phyloP scores from a whole-genome alignment of 2,329 filamentous ascomycete species.

The Ceratocystis variospora region DNA sequence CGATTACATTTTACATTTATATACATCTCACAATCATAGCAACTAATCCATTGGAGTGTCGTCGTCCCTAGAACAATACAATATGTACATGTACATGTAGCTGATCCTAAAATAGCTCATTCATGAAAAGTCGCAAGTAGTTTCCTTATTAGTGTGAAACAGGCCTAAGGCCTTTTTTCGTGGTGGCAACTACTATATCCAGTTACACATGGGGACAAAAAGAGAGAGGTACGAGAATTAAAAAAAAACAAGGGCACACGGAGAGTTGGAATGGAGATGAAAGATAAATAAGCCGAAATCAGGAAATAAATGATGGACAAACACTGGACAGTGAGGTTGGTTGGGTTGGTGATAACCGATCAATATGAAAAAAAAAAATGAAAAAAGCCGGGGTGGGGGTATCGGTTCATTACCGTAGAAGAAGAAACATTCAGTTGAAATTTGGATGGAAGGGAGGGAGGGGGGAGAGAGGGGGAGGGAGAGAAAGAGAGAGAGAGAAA shows the following conservation, averaged over 20 bases:
- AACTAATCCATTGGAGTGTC: not conserved
- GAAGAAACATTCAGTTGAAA: constrained; percentile 2
- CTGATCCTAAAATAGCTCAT: too few relatives aligned
- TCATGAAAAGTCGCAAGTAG: not conserved
- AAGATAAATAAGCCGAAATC: not conserved
- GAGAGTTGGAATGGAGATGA: not conserved
- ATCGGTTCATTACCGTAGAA: constrained; percentile 11
- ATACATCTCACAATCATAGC: not conserved
- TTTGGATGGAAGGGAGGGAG: not conserved
- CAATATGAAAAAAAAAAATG: too few relatives aligned
- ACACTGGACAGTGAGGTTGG: not conserved
- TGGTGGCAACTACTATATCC: too few relatives aligned
- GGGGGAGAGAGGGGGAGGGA: not conserved
- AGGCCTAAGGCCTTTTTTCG: not conserved
- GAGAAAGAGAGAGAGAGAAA: too few relatives aligned
- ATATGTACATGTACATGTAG: too few relatives aligned
- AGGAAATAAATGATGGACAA: not conserved
- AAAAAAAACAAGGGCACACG: not conserved
- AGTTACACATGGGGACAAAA: not conserved
- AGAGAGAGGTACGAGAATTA: not conserved
- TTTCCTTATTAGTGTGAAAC: not conserved
- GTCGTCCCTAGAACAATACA: not conserved
- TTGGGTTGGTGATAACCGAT: not conserved
- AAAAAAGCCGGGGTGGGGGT: not conserved
- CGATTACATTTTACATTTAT: not conserved